Conservation (phyloP, 78 protist genomes). For the Emiliania huxleyi region DNA sequence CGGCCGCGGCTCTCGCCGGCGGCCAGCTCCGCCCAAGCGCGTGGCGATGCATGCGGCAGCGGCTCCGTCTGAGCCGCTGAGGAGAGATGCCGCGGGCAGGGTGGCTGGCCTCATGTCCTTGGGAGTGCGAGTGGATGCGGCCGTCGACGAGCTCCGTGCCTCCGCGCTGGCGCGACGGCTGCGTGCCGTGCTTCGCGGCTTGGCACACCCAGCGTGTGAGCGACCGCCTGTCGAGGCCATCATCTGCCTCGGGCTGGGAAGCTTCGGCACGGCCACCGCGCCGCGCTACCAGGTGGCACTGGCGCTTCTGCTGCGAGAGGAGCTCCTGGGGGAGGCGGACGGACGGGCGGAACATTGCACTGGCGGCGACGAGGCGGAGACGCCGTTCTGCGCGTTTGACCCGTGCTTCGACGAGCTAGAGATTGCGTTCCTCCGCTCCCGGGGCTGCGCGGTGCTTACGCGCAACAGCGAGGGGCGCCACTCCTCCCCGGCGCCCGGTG, state of each 20-base stretch:
- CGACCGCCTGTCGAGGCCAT: neutral
- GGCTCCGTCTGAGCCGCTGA: too few relatives aligned
- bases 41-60: neutral
- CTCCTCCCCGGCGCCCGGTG: neutral
- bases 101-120: neutral
- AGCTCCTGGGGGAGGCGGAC: neutral
- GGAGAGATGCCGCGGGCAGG: too few relatives aligned
- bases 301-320: neutral
- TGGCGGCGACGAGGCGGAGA: neutral
- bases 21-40: neutral
- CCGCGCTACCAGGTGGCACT: neutral
- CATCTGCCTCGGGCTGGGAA: neutral
- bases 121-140: neutral
- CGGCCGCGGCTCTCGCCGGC: neutral
- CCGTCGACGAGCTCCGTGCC: neutral
- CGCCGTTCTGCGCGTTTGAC: neutral
- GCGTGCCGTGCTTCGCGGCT: neutral
- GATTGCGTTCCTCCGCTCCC: neutral
- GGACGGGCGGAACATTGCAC: neutral
- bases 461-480: neutral
- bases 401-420: neutral
- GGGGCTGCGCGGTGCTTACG: neutral
- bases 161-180: neutral
- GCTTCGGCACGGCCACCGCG: neutral
- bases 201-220: neutral